Conservation (phyloP, 306 rosid genomes). For the Quercus alba region DNA sequence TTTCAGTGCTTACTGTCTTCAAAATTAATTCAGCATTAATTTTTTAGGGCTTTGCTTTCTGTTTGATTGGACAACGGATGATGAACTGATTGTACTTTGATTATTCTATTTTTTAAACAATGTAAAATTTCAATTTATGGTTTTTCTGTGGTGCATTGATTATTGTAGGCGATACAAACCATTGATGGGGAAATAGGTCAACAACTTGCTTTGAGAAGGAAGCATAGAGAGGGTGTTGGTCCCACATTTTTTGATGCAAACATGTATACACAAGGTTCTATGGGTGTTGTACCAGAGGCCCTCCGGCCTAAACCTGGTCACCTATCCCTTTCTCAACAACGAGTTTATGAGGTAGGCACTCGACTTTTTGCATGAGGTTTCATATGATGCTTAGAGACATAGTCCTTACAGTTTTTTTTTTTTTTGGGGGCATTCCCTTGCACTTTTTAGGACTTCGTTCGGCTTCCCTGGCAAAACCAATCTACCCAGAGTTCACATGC, state of each 20-base stretch:
- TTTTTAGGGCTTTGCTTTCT: neutral
- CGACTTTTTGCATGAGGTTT: neutral
- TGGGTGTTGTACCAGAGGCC: constrained; percentile 91
- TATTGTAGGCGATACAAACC: constrained; percentile 72
- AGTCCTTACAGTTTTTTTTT: neutral
- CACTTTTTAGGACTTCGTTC: constrained; percentile 74
- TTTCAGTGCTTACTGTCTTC: neutral
- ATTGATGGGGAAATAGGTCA: constrained; percentile 86
- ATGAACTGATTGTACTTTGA: no score
- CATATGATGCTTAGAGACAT: constrained; percentile 7
- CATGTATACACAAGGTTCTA: constrained; percentile 77
- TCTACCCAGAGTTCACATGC: constrained; percentile 68
- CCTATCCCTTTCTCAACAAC: constrained; percentile 79
- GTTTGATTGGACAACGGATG: neutral
- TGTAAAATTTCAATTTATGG: neutral
- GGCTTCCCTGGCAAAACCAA: constrained; percentile 97
- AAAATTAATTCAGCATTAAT: neutral
- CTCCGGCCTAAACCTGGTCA: constrained; percentile 99
- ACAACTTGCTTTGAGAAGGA: constrained; percentile 85
- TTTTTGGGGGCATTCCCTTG: constrained; percentile 5
- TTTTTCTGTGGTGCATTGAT: constrained; percentile 2
- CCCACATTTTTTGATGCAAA: constrained; percentile 74
- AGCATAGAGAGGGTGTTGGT: constrained; percentile 81
- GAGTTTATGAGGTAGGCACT: constrained; percentile 81
- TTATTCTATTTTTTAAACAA: neutral